Evolutionary conservation across 192 early-diverging fungal genomes (phyloP).

Genomic region (Backusella liffmaniae): DNA sequence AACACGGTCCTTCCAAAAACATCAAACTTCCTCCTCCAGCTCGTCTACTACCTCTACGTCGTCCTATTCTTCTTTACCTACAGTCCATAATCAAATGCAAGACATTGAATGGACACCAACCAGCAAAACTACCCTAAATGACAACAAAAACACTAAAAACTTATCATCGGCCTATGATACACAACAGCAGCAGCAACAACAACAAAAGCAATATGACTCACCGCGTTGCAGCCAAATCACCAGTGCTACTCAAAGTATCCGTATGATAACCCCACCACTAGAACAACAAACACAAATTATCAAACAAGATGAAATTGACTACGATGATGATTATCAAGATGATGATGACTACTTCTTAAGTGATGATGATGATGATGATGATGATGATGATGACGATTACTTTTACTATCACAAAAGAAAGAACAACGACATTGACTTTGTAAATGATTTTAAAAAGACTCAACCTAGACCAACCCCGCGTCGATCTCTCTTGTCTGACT

Average conservation of each 20-base stretch:
- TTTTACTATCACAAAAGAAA: not conserved
- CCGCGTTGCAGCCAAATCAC: not conserved
- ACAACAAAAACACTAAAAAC: not conserved
- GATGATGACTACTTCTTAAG: not conserved
- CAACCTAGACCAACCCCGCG: conserved; percentile 9
- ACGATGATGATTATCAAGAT: not conserved
- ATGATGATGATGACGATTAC: not conserved
- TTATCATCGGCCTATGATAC: not conserved
- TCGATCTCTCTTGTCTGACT: conserved; percentile 12
- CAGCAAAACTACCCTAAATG: not conserved
- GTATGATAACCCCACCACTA: not conserved
- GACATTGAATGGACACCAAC: not conserved
- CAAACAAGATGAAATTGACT: not conserved
- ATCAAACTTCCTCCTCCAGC: not conserved
- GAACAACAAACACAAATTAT: not conserved
- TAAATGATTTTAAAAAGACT: conserved; percentile 12
- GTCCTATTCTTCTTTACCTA: not conserved
- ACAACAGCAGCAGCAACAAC: not conserved
- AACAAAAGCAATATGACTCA: not conserved
- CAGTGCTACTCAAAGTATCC: conserved; percentile 7
- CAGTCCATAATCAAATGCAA: not conserved
- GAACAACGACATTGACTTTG: not conserved
- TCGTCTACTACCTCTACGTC: not conserved
- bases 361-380: not conserved
- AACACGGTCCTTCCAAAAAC: not conserved